A percentile compares a stretch with the other conserved stretches of the same genome.
phyloP scores from a whole-genome alignment of 179 eudicot genomes.

The Silene noctiflora region DNA sequence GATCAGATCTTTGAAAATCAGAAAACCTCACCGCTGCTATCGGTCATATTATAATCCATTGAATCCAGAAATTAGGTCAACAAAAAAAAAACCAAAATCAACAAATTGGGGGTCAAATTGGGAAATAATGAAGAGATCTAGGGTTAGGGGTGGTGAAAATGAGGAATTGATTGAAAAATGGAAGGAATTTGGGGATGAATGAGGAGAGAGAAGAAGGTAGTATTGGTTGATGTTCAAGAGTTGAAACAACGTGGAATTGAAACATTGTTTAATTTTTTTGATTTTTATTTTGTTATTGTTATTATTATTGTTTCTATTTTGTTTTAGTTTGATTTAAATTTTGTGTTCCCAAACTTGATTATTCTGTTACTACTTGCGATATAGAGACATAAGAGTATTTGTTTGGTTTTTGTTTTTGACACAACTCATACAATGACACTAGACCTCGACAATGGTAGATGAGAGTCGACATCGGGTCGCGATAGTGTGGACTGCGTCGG shows the following conservation, averaged over 20 bases:
- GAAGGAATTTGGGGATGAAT: slow-evolving; percentile 15
- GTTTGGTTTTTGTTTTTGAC: no score
- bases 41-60: slow-evolving; percentile 42
- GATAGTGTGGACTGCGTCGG: no score
- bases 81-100: not conserved
- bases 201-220: slow-evolving; percentile 10
- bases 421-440: no score
- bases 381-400: no score
- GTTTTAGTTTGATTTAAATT: not conserved
- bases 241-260: slow-evolving; percentile 10
- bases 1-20: slow-evolving; percentile 22
- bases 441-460: no score
- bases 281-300: not conserved
- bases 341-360: no score
- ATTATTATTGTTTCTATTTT: no score
- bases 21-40: slow-evolving; percentile 43
- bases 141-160: slow-evolving; percentile 2
- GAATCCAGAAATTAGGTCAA: slow-evolving; percentile 21
- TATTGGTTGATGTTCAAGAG: slow-evolving; percentile 22
- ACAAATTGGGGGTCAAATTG: not conserved
- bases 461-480: no score
- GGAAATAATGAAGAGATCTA: not conserved
- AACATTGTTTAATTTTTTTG: not conserved
- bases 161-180: slow-evolving; percentile 15
- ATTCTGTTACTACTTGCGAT: no score